Base-by-base conservation (phyloP, 2,329 filamentous ascomycete genomes). In the Exophiala lecanii-corni region DNA sequence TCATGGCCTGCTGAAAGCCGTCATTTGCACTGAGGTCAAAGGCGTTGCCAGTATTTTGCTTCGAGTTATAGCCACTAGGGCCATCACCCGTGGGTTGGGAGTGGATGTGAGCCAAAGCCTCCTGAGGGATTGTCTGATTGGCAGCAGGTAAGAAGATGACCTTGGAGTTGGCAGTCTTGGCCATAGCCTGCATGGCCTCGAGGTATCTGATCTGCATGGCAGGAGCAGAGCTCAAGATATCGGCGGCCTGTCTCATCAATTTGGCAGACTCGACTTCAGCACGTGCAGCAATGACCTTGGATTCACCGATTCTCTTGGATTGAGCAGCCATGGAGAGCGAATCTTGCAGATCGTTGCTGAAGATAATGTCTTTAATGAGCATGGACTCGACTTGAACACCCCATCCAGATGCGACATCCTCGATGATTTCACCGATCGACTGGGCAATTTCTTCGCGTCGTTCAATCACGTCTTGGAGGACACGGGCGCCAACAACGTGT, bases 331-430 rank as follows among this genome's bases (percentile, higher is more conserved):
- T 97, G 62, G 87, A 94, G 37, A 98, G 79, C 13, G 86, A 92
- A 61, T 97, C 91, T 69, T 98, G 92, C 33, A 98, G 76, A 56
- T 97, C 92, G 61, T 88, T 81, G 69, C 82, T 89, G 79, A 98
- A 98, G 64, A 97, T 86, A 62, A 98, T 94, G 67, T 98, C 92
- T 72, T 98, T 97, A 78, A 98, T 91, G 56, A 98, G 81, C 91
- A 98, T 98, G 61, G 84, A 89, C 75, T 97, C 92, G 45, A 97
- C 92, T 61, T 87, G 81, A 5, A 95, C 91, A 69, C 92, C 92
- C 92, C 92, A 98, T 49, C 87, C 88, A 9, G 79, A 73, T 4
- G 92, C 91, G 1, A 95, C 92, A 56, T 96, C 89, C 62, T 97
- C 92, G 57, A 98, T 97, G 58, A 97, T 97, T 68, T 96, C 91